A percentile compares a stretch with the other conserved stretches of the same genome.
Conservation (phyloP, 192 early-diverging fungal species). For the Entomortierella beljakovae region DNA sequence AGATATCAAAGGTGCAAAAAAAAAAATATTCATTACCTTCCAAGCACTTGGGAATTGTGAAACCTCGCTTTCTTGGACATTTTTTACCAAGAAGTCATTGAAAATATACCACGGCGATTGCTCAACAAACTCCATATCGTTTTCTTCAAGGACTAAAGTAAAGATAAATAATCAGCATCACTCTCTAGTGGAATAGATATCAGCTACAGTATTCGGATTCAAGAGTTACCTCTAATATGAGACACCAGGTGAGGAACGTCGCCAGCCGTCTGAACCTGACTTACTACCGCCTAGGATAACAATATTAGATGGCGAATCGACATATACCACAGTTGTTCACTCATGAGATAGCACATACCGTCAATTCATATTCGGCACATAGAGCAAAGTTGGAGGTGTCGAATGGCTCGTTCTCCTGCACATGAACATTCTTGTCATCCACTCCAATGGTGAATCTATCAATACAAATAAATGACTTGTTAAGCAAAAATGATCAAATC, state of each 20-base stretch:
- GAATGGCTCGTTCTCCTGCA: slow-evolving; percentile 48
- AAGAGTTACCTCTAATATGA: slow-evolving; percentile 67
- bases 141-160: slow-evolving; percentile 35
- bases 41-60: slow-evolving; percentile 65
- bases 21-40: slow-evolving; percentile 52
- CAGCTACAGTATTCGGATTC: neutral
- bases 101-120: slow-evolving; percentile 85
- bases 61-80: slow-evolving; percentile 73
- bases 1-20: neutral
- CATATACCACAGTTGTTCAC: too few species aligned
- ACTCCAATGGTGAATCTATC: slow-evolving; percentile 64
- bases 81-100: slow-evolving; percentile 95
- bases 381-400: slow-evolving; percentile 37
- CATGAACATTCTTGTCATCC: slow-evolving; percentile 53
- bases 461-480: neutral
- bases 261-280: slow-evolving; percentile 64
- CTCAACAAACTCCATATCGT: slow-evolving; percentile 55
- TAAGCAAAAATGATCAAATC: too few species aligned
- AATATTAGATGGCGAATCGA: neutral
- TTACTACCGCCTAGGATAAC: slow-evolving; percentile 58
- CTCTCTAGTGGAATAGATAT: neutral
- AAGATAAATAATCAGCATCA: neutral
- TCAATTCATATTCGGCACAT: slow-evolving; percentile 72
- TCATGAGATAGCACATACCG: slow-evolving; percentile 42
- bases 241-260: slow-evolving; percentile 78